These are phyloP conservation scores for Phytophthora ohioensis DNA, from an alignment of 352 stramenopile species.

Conservation along the genomic window DNA sequence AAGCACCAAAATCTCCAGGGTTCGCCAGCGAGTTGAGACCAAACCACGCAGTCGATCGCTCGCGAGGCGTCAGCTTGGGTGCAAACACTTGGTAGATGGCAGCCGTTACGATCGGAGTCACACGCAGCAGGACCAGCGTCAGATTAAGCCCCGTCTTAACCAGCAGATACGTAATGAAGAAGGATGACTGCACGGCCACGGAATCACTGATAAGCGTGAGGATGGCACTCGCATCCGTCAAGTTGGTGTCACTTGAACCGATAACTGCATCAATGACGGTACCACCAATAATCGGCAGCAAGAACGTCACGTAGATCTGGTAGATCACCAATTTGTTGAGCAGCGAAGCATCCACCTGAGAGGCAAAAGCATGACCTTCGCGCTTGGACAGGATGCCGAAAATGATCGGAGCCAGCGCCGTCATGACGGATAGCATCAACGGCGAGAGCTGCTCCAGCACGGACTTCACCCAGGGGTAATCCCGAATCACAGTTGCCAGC, in stretches of 20 bases:
- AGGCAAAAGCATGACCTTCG: conserved; percentile 76
- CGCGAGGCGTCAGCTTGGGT: conserved; percentile 82
- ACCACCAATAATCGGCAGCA: conserved; percentile 87
- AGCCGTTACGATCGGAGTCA: conserved; percentile 78
- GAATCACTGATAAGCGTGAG: conserved; percentile 66
- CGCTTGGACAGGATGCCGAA: conserved; percentile 84
- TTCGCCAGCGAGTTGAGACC: conserved; percentile 66
- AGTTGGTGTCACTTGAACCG: conserved; percentile 53
- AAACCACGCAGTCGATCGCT: conserved; percentile 76
- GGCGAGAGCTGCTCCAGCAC: conserved; percentile 82
- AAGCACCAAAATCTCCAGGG: conserved; percentile 67
- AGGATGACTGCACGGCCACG: conserved; percentile 80
- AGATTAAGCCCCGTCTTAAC: conserved; percentile 80
- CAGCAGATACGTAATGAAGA: conserved; percentile 85
- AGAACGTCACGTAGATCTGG: conserved; percentile 84
- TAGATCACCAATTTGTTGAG: conserved; percentile 87
- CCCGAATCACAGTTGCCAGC: conserved; percentile 50
- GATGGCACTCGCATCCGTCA: conserved; percentile 55
- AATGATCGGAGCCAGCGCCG: conserved; percentile 81
- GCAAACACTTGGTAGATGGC: conserved; percentile 80
- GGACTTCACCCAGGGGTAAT: conserved; percentile 77
- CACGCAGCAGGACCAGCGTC: conserved; percentile 73
- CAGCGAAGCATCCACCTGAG: conserved; percentile 71
- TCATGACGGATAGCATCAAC: conserved; percentile 84
- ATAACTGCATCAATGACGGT: conserved; percentile 80